phyloP scores from a whole-genome alignment of 225 moss, liverwort and hornwort species.

The Ulota crispa region DNA sequence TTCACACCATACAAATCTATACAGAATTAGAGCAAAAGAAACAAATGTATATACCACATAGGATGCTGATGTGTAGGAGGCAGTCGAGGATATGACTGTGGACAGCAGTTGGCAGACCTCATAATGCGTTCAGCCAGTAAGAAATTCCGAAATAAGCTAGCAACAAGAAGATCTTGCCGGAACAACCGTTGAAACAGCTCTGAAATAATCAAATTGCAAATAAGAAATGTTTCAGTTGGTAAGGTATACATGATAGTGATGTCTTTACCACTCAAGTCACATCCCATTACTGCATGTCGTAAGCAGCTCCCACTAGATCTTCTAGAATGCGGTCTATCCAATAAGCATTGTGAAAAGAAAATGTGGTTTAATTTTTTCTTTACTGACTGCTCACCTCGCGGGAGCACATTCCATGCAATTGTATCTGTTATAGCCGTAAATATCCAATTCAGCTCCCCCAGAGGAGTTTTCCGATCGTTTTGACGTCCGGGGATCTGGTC shows the following conservation, averaged over 20 bases:
- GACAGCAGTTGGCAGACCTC: constrained; percentile 92
- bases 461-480: constrained; percentile 89
- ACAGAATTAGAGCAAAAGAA: neutral
- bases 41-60: constrained; percentile 77
- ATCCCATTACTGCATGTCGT: neutral
- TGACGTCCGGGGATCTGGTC: constrained; percentile 95
- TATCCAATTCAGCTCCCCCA: constrained; percentile 98
- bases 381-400: constrained; percentile 63
- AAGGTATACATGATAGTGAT: neutral
- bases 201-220: constrained; percentile 31
- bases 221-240: neutral
- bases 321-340: neutral
- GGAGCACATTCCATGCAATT: constrained; percentile 98
- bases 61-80: constrained; percentile 99
- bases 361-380: neutral
- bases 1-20: neutral
- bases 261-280: neutral
- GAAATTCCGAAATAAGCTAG: constrained; percentile 93
- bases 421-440: constrained; percentile 97
- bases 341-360: neutral
- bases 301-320: constrained; percentile 1
- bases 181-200: constrained; percentile 93
- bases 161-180: constrained; percentile 97
- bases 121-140: constrained; percentile 93
- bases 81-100: constrained; percentile 81